These are phyloP conservation scores for Apiotrichum veenhuisii DNA, from an alignment of 1,284 basidiomycete species.

Conservation along the genomic window DNA sequence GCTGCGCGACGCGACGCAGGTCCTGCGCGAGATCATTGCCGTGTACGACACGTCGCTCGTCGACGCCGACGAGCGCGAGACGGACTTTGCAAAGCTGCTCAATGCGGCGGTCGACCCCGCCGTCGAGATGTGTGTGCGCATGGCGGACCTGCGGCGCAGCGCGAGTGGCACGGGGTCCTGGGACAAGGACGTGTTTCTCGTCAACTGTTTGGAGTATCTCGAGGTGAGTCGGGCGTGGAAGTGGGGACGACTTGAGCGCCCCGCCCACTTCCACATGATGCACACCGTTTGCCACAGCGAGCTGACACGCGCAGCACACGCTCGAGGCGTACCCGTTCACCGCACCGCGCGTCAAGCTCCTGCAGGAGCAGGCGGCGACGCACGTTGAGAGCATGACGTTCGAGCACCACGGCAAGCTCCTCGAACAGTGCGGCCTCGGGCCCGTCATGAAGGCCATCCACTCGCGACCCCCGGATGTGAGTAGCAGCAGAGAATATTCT, in stretches of 20 bases:
- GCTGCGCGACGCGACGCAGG: slow-evolving; percentile 74
- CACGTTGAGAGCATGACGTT: slow-evolving; percentile 65
- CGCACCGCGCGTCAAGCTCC: slow-evolving; percentile 56
- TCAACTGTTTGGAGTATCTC: slow-evolving; percentile 79
- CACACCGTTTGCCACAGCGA: too few species aligned
- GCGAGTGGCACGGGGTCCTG: slow-evolving; percentile 55
- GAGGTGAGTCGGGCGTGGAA: slow-evolving; percentile 40
- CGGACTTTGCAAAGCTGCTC: slow-evolving; percentile 67
- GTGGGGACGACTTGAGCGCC: slow-evolving; percentile 11
- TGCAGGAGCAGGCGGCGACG: slow-evolving; percentile 63
- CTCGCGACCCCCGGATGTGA: slow-evolving; percentile 57
- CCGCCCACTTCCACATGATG: too few species aligned
- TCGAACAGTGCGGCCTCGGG: slow-evolving; percentile 70
- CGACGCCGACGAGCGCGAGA: slow-evolving; percentile 46
- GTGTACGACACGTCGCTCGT: slow-evolving; percentile 81
- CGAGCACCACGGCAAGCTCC: slow-evolving; percentile 69
- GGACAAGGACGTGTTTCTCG: slow-evolving; percentile 74
- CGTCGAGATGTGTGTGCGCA: slow-evolving; percentile 66
- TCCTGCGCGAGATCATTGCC: slow-evolving; percentile 78
- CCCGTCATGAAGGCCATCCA: slow-evolving; percentile 61
- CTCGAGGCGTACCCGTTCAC: slow-evolving; percentile 73
- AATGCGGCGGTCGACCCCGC: slow-evolving; percentile 79
- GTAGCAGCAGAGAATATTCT: slow-evolving; percentile 37
- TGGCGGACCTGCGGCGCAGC: slow-evolving; percentile 60
- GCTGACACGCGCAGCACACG: slow-evolving; percentile 55